Evolutionary conservation across 768 basidiomycete species (phyloP).

Genomic region (Tephrocybe rancida): DNA sequence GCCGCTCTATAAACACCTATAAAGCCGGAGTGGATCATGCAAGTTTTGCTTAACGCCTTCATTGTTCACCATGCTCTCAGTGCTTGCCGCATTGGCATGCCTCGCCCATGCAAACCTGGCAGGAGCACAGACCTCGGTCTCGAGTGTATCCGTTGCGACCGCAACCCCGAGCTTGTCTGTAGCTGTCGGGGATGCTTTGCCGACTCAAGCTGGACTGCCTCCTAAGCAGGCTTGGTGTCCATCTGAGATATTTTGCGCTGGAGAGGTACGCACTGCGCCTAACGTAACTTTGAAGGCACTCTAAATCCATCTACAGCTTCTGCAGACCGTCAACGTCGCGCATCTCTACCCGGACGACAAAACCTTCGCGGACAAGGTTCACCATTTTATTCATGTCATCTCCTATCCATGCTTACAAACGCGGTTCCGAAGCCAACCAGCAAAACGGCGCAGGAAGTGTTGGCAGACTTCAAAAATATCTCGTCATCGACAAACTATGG

Average conservation of each 20-base stretch:
- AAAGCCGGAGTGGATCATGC: neutral
- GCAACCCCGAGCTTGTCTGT: conserved; percentile 66
- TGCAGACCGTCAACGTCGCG: conserved; percentile 88
- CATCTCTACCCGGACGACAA: conserved; percentile 78
- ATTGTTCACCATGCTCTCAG: conserved; percentile 24
- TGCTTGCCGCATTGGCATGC: conserved; percentile 19
- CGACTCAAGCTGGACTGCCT: conserved; percentile 66
- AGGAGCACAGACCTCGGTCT: conserved; percentile 22
- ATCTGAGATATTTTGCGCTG: conserved; percentile 79
- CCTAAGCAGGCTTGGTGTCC: conserved; percentile 78
- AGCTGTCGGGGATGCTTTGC: conserved; percentile 51
- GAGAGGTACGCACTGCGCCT: conserved; percentile 49
- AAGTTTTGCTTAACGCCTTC: neutral
- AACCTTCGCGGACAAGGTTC: conserved; percentile 79
- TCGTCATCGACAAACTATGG: conserved; percentile 58
- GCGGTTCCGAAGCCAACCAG: conserved; percentile 63
- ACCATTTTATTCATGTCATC: neutral
- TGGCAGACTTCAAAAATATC: conserved; percentile 66
- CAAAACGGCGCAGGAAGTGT: conserved; percentile 62
- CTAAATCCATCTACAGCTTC: conserved; percentile 46
- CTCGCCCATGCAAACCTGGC: conserved; percentile 17
- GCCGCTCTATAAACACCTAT: neutral
- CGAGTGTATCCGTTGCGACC: conserved; percentile 51
- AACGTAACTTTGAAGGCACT: neutral
- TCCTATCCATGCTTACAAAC: neutral